Evolutionary conservation across 2,329 filamentous ascomycete species (phyloP), one percentile per base, ranked within the genome.

Genomic region (Reticulascus tulasneorum): DNA sequence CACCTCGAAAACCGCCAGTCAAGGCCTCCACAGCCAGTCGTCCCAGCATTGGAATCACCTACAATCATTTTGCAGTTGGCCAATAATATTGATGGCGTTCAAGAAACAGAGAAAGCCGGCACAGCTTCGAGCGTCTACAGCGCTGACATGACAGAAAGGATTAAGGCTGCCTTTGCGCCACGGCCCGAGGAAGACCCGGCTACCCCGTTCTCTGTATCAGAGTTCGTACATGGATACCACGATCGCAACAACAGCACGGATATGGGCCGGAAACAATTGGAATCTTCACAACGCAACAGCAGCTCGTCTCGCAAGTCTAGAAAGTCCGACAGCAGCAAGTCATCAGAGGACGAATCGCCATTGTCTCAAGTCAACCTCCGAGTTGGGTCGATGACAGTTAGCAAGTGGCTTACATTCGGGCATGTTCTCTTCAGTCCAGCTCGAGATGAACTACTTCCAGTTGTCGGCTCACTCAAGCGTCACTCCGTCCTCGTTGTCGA

Each of bases 401-500:
- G 84, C 69, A 90, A 90, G 54, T 93, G 86, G 86, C 74, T 93
- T 17, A 87, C 84, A 0, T 91, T 91, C 55, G 86, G 86, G 2
- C 82, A 88, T 48, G 84, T 91, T 0, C 68, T 93, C 5, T 90
- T 93, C 63, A 89, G 84, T 48, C 86, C 87, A 9, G 79, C 84
- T 6, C 77, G 86, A 18, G 82, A 86, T 29, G 81, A 87, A 47
- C 70, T 90, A 16, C 62, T 76, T 24, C 64, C 75, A 13, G 63
- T 71, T 1, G 69, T 60, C 12, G 65, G 60, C 34, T 64, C 58
- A 11, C 62, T 53, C 61, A 83, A 71, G 64, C 75, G 63, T 36
- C 82, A 67, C 38, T 80, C 77, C 1, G 78, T 93, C 18, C 70
- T 93, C 4, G 82, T 93, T 13, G 73, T 93, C 38, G 86, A 93